Conservation (phyloP, 148 eudicot species). For the Cornus kousa region DNA sequence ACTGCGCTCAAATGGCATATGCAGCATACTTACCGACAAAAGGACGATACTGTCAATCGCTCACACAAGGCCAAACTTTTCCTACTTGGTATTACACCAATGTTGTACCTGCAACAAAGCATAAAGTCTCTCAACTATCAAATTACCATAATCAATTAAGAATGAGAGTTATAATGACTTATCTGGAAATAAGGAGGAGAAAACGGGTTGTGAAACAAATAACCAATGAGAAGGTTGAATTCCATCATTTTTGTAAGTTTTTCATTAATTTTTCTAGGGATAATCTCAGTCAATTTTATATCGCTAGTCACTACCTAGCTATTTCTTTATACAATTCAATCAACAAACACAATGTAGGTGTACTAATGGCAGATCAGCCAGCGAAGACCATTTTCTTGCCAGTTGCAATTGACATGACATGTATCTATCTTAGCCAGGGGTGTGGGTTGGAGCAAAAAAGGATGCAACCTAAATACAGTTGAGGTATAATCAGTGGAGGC, state of each 20-base stretch:
- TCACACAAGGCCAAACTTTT: constrained; percentile 81
- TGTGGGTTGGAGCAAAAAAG: background rate
- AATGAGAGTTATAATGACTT: background rate
- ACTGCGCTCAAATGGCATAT: constrained; percentile 1
- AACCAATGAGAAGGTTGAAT: background rate
- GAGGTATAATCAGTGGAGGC: too few relatives aligned
- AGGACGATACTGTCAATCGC: constrained; percentile 65
- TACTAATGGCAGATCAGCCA: background rate
- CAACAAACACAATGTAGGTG: background rate
- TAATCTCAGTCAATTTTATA: background rate
- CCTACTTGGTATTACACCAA: constrained; percentile 79
- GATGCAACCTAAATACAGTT: too few relatives aligned
- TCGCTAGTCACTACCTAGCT: background rate
- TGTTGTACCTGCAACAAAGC: constrained; percentile 67
- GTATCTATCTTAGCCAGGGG: background rate
- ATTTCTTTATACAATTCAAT: too few relatives aligned
- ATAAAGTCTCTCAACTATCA: background rate
- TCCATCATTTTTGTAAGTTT: background rate
- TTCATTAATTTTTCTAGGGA: background rate
- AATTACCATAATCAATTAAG: background rate
- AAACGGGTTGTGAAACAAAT: background rate
- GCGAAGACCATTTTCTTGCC: background rate
- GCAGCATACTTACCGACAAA: constrained; percentile 64
- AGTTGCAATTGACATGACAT: background rate
- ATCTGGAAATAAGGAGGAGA: background rate